Conservation (phyloP, 1,139 yeast genomes). For the Saccharomyces hybrid region DNA sequence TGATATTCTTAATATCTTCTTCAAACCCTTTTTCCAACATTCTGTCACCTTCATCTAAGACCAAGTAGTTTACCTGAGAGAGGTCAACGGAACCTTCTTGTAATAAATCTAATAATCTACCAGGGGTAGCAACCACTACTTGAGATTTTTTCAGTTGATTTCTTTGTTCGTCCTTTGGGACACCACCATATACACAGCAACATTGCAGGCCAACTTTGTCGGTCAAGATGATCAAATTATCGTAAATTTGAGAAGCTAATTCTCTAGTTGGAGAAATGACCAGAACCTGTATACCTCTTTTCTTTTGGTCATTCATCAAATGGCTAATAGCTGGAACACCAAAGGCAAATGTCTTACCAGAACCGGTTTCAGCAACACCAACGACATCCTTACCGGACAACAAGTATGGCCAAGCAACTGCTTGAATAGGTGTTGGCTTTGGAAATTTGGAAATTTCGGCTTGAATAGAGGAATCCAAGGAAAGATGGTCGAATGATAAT, state of each 20-base stretch:
- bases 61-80: conserved; percentile 63
- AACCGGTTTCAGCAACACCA: conserved; percentile 68
- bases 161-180: conserved; percentile 88
- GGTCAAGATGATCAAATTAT: conserved; percentile 66
- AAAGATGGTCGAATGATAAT: conserved; percentile 56
- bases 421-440: conserved; percentile 93
- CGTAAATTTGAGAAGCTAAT: conserved; percentile 88
- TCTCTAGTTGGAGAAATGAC: conserved; percentile 97
- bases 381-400: conserved; percentile 77
- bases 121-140: conserved; percentile 94
- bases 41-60: conserved; percentile 95
- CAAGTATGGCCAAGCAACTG: conserved; percentile 94
- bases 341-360: conserved; percentile 67
- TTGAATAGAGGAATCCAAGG: conserved; percentile 49
- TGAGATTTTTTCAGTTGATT: conserved; percentile 54
- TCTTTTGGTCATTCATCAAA: conserved; percentile 33
- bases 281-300: conserved; percentile 60
- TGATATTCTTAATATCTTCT: too few relatives aligned
- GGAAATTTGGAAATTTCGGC: conserved; percentile 60
- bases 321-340: conserved; percentile 95
- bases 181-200: conserved; percentile 95
- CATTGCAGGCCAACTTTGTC: conserved; percentile 56
- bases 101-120: conserved; percentile 83
- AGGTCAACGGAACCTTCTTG: conserved; percentile 82
- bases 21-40: conserved; percentile 52